Evolutionary conservation across 139 green algal genomes (phyloP).

Genomic region (Eudorina sp.): DNA sequence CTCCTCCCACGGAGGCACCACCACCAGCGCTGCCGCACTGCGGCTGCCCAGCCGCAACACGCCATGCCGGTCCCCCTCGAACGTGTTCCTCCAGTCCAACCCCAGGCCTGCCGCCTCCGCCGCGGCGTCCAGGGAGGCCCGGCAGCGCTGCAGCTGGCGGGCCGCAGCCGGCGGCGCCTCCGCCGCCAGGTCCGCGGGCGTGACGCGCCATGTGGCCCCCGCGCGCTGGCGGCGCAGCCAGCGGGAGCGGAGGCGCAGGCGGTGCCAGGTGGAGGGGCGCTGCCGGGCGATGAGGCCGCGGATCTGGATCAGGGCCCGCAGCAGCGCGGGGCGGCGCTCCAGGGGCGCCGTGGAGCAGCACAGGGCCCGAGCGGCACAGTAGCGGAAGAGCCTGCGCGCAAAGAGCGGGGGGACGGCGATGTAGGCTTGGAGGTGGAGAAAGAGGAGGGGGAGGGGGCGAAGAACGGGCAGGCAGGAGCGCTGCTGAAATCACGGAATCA

Average conservation of each 20-base stretch:
- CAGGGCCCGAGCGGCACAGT: slow-evolving; percentile 6
- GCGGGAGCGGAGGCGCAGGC: not conserved
- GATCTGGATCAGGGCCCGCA: slow-evolving; percentile 19
- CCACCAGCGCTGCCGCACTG: not conserved
- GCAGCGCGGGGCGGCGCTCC: slow-evolving; percentile 13
- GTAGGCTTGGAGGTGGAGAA: too few relatives aligned
- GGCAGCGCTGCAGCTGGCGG: not conserved
- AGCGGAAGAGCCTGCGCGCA: slow-evolving; percentile 30
- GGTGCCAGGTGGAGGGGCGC: slow-evolving; percentile 28
- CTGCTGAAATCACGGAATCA: too few relatives aligned
- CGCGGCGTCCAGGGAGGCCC: slow-evolving; percentile 22
- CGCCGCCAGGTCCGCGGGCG: not conserved
- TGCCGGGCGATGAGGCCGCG: not conserved
- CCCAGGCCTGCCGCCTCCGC: not conserved
- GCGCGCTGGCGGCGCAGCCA: not conserved
- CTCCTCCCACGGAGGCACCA: slow-evolving; percentile 32
- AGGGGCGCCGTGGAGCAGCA: slow-evolving; percentile 1
- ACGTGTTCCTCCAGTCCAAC: slow-evolving; percentile 17
- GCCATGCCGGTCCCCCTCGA: not conserved
- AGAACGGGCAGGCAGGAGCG: too few relatives aligned
- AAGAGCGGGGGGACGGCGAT: too few relatives aligned
- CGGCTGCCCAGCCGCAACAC: slow-evolving; percentile 5
- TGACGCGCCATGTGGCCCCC: not conserved
- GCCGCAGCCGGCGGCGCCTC: not conserved
- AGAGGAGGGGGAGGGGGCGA: too few relatives aligned